Base-by-base conservation (phyloP, 306 rosid genomes). In the Carpinus viminea region DNA sequence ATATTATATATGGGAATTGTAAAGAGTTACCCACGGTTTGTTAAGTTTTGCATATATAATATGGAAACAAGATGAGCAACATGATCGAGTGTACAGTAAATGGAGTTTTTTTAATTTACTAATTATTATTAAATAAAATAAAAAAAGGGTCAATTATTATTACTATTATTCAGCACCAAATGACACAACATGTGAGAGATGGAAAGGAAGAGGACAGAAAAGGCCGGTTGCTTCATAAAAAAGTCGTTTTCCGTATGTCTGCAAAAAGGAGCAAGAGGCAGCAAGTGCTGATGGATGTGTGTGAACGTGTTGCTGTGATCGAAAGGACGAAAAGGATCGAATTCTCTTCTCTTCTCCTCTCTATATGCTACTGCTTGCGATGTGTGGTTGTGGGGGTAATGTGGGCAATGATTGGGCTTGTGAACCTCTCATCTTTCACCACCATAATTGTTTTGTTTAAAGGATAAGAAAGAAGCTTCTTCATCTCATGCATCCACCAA, bases 61-160 rank as follows among this genome's bases (percentile, higher is more conserved):
- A 78, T 53, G 69, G 20, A 79, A 52, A 34, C 68, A 64, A 50
- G 83, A 68, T 55, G 65, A 69, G 41, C 75, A 70, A 76, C 69
- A 73, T 48, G 83, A 24, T 24, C 26, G 26, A 80, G 85, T 86
- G 87, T 80, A 86, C 83, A 86, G 85, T 31, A 31, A 31, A 31
- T 1, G 2, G 31, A 2, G 1, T 28, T 28, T 28, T 1, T 1
- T 28, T 28, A 28, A 51, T 16, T 51, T 51, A 7, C 17, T 13
- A 51, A 51, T 51, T 13, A 1, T 51, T 15, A n/a, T n/a, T n/a
- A 24, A 24, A 24, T 24, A 24, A 24, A 24, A 24, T 24, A 24
- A 24, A 24, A 24, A 24, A 24, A 24, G 1, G 45, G 45, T 41
- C 45, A 41, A 41, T 41, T 41, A 41, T 41, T 41, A 41, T 41